phyloP scores from a whole-genome alignment of 495 filamentous ascomycete species.

The Elaphomyces granulatus region DNA sequence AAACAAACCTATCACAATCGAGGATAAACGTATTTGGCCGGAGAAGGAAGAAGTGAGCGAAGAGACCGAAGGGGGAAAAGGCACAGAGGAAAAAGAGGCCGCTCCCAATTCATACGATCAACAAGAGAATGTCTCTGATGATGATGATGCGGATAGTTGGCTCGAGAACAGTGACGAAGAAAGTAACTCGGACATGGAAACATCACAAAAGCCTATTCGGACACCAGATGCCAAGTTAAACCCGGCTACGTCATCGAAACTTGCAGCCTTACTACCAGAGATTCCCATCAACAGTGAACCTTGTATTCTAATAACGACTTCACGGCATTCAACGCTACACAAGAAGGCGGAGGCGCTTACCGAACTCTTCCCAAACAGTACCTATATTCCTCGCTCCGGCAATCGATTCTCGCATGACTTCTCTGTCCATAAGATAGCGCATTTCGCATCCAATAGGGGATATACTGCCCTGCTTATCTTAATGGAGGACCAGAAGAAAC shows the following conservation, averaged over 20 bases:
- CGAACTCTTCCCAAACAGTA: slow-evolving; percentile 69
- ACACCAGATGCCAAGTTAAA: slow-evolving; percentile 41
- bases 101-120: slow-evolving; percentile 25
- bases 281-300: slow-evolving; percentile 37
- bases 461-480: slow-evolving; percentile 72
- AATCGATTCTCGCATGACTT: slow-evolving; percentile 75
- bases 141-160: slow-evolving; percentile 64
- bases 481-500: slow-evolving; percentile 71
- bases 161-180: slow-evolving; percentile 38
- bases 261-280: slow-evolving; percentile 39
- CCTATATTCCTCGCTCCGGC: slow-evolving; percentile 69
- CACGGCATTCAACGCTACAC: slow-evolving; percentile 71
- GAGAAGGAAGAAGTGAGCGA: slow-evolving; percentile 61
- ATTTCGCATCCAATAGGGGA: slow-evolving; percentile 64
- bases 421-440: slow-evolving; percentile 75
- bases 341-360: slow-evolving; percentile 64
- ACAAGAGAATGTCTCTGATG: slow-evolving; percentile 28
- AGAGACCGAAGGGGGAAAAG: slow-evolving; percentile 51
- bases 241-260: slow-evolving; percentile 46
- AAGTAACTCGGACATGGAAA: slow-evolving; percentile 22
- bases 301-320: slow-evolving; percentile 83
- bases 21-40: slow-evolving; percentile 60
- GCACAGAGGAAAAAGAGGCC: slow-evolving; percentile 60
- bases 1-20: slow-evolving; percentile 74
- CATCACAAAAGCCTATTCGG: slow-evolving; percentile 24